Evolutionary conservation across 352 stramenopile species (phyloP), one percentile per base, ranked within the genome.

Genomic region (Pythium vanterpoolii): DNA sequence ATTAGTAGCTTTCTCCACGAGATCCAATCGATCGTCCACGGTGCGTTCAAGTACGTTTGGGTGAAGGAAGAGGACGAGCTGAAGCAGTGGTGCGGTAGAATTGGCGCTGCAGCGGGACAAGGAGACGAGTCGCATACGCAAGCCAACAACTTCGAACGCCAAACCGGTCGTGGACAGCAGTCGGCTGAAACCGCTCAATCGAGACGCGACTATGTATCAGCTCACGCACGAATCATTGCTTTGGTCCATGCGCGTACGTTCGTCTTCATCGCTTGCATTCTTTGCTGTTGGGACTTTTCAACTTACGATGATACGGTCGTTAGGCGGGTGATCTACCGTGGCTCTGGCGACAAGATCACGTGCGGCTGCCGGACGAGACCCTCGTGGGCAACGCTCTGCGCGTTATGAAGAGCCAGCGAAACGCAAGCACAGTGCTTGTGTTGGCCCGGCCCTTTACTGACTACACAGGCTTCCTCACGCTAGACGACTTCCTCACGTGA

Each of bases 1-100:
- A 69, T 88, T 33, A 83, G 78, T 30, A 73, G 76, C 3, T 74
- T 77, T 45, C 64, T 88, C 5, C 80, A 88, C 39, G 72, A 75
- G 33, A 57, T 90, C 39, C 71, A 89, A 36, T 42, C 60, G 4
- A 50, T 79, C 16, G 62, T 83, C 3, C 42, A 84, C 70, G 73
- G 81, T 86, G 54, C 47, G 57, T 50, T 1, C 1, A 34, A 6
- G 3, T 2, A 19, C 16, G 0, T 27, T 24, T 43, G 49, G 7
- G 30, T 54, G 5, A 31, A 8, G 34, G 18, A 21, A 42, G 14
- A 42, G 9, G 6, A 16, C 8, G 8, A 42, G 9, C 19, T 13
- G 34, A 38, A 38, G 33, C 1, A 18, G 7, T 42, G 18, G 34
- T 21, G 13, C 34, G 8, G 9, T 49, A 62, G 55, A 55, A n/a